Conservation (phyloP, 805 yeast species). For the Wickerhamiella nectarea region DNA sequence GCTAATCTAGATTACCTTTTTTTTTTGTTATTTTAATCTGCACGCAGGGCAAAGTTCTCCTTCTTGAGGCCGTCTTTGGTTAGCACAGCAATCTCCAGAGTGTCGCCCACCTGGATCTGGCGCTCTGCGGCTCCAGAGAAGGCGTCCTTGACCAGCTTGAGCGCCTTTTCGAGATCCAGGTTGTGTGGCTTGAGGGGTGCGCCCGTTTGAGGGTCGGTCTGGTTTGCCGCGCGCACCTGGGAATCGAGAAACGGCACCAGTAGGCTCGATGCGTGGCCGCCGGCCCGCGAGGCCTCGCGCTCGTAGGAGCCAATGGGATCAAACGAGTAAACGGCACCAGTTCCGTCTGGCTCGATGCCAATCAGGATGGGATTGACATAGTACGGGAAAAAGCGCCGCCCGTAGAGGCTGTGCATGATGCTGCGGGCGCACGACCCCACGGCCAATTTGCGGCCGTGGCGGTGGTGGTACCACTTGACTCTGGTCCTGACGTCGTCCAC, state of each 20-base stretch:
- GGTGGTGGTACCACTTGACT: conserved; percentile 79
- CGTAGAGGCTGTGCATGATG: conserved; percentile 78
- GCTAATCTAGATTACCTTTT: too few species aligned
- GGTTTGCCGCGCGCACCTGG: conserved; percentile 93
- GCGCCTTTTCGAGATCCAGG: conserved; percentile 69
- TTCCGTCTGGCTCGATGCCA: conserved; percentile 82
- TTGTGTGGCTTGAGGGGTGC: conserved; percentile 47
- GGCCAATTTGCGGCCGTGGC: conserved; percentile 59
- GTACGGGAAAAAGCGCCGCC: conserved; percentile 92
- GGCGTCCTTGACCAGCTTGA: conserved; percentile 81
- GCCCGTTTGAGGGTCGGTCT: conserved; percentile 63
- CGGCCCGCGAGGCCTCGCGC: conserved; percentile 94
- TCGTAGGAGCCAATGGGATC: conserved; percentile 98
- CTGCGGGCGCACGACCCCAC: conserved; percentile 74
- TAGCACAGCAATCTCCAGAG: conserved; percentile 76
- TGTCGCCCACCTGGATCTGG: conserved; percentile 97
- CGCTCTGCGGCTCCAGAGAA: conserved; percentile 95
- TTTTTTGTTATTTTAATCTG: too few species aligned
- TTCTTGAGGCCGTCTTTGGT: conserved; percentile 85
- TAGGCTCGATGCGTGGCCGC: conserved; percentile 92
- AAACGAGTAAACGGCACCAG: conserved; percentile 88
- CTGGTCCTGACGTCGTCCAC: conserved; percentile 46
- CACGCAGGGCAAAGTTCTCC: conserved; percentile 62
- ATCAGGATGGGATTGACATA: conserved; percentile 91
- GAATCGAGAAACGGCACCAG: conserved; percentile 96